Base-by-base conservation (phyloP, 768 basidiomycete species). In the Boletus rubroflammeus region DNA sequence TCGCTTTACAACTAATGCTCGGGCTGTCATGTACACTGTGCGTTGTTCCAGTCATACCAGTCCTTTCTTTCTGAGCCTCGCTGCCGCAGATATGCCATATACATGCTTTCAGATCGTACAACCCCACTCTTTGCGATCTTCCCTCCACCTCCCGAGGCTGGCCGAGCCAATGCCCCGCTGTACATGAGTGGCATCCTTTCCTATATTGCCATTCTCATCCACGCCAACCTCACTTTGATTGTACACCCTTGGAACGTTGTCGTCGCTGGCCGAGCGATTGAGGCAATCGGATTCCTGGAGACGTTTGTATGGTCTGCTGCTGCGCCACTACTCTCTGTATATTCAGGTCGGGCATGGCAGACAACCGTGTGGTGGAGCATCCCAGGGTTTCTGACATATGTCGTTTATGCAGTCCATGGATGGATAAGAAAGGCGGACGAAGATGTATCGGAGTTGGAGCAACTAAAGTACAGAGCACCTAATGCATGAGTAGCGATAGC, bases 301-400 rank as follows among this genome's bases (percentile, higher is more conserved):
- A 68, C 67, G 2, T 75, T 78, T 50, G 58, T 60, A 2, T 63
- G 77, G 54, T 76, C 81, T 5, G 73, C 76, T 23, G 73, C 84
- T 7, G 72, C 78, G 2, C 82, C 82, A 3, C 66, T 76, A 0
- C 57, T 83, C 31, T 79, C 77, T 10, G 44, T 83, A 34, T 77
- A 82, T 48, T 68, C 77, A 7, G 70, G 69, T 6, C 74, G 74
- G 45, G 66, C 77, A 11, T 84, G 82, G 81, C 80, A 81, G 58
- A 78, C 76, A 3, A 75, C 75, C 7, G 61, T 65, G 19, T 84
- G 83, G 82, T 83, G 81, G 79, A 73, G 72, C 44, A 57, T 76
- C 21, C 76, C 81, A 0, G 64, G 69, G 0, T 50, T 72, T 21
- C 52, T 82, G 17, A 74, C 81, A 1, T 78, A 69, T 39, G 63